Percentiles rank a stretch among this genome's conserved stretches.
Evolutionary conservation across 139 green algal species (phyloP).

Genomic region (Chlamydomonas eustigma): DNA sequence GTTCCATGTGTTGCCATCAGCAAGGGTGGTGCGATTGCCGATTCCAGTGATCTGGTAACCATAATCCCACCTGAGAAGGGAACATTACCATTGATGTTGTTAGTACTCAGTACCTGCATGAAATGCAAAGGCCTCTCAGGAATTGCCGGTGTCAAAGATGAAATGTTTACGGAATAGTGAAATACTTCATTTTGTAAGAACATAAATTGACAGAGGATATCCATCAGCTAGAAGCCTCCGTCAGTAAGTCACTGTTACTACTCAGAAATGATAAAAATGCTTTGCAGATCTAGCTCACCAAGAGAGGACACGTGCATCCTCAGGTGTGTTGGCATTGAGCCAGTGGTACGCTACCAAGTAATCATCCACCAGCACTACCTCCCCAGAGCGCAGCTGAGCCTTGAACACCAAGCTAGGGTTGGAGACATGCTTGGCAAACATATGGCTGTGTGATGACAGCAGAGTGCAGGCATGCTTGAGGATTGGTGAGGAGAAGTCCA

Average conservation of each 20-base stretch:
- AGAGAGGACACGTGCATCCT: conserved; percentile 38
- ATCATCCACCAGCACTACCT: background rate
- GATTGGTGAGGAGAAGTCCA: too few relatives aligned
- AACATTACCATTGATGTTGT: too few relatives aligned
- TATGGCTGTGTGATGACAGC: background rate
- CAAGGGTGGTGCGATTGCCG: conserved; percentile 14
- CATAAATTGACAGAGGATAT: too few relatives aligned
- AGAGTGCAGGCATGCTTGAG: too few relatives aligned
- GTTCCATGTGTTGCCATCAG: conserved; percentile 20
- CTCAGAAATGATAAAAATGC: too few relatives aligned
- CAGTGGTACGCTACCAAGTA: conserved; percentile 51
- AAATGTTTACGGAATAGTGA: too few relatives aligned
- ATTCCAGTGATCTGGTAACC: conserved; percentile 20
- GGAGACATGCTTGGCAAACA: background rate
- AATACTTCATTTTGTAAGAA: too few relatives aligned
- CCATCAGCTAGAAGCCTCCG: too few relatives aligned
- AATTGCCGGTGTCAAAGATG: too few relatives aligned
- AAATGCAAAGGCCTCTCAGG: too few relatives aligned
- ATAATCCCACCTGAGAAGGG: conserved; percentile 12
- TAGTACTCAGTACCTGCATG: too few relatives aligned
- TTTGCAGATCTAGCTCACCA: conserved; percentile 60
- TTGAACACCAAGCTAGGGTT: conserved; percentile 4
- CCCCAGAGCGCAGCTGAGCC: background rate
- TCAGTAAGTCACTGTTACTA: too few relatives aligned
- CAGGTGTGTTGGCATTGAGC: conserved; percentile 82